phyloP scores from a whole-genome alignment of 2,329 filamentous ascomycete genomes.

The Sordariomycetes sp. region DNA sequence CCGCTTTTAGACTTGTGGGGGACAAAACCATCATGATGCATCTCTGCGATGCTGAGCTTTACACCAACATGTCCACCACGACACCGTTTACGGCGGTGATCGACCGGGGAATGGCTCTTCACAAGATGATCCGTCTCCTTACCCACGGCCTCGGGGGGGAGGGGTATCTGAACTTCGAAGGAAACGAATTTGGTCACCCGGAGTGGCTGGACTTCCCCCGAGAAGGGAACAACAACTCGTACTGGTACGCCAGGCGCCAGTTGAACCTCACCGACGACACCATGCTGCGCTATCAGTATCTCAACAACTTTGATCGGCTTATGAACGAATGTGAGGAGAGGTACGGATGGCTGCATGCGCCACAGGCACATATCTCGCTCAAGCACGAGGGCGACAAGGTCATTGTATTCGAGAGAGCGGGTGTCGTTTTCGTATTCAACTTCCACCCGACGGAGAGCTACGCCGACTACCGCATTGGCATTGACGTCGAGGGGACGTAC shows the following conservation, averaged over 20 bases:
- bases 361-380: conserved; percentile 84
- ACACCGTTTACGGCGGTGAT: conserved; percentile 80
- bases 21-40: conserved; percentile 98
- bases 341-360: conserved; percentile 79
- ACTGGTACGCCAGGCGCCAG: conserved; percentile 88
- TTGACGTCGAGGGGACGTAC: conserved; percentile 80
- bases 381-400: conserved; percentile 94
- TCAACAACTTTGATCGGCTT: conserved; percentile 85
- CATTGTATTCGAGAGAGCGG: conserved; percentile 87
- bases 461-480: conserved; percentile 83
- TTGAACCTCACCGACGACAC: conserved; percentile 84
- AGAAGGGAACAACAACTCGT: conserved; percentile 84
- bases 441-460: conserved; percentile 81
- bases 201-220: conserved; percentile 99
- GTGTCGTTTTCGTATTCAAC: conserved; percentile 90
- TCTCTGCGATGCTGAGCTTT: conserved; percentile 93
- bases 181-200: conserved; percentile 96
- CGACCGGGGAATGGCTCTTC: conserved; percentile 79
- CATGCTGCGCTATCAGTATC: conserved; percentile 76
- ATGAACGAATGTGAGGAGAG: conserved; percentile 86
- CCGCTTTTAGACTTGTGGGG: conserved; percentile 62
- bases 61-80: conserved; percentile 90
- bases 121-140: conserved; percentile 95
- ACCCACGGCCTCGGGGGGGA: conserved; percentile 89
- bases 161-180: conserved; percentile 96